Conservation (phyloP, 805 yeast species). For the Candida awuae region DNA sequence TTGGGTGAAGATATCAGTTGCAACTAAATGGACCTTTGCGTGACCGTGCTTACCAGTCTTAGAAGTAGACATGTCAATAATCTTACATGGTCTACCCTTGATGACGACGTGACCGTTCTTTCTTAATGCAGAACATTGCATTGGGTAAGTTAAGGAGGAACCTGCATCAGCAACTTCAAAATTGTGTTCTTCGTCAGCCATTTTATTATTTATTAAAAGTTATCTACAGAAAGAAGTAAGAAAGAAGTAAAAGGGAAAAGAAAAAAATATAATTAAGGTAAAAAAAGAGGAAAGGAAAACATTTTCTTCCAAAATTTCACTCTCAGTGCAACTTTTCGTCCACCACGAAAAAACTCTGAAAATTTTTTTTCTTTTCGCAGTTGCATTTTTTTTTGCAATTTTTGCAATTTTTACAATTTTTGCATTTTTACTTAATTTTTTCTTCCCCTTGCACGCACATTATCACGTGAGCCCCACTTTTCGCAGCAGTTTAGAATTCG, state of each 20-base stretch:
- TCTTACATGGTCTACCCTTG: conserved; percentile 99
- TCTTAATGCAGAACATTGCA: conserved; percentile 99
- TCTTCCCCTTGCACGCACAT: no score
- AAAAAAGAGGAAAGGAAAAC: not conserved
- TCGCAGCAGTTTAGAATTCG: no score
- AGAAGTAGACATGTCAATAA: conserved; percentile 99
- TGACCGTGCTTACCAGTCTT: conserved; percentile 99
- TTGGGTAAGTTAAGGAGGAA: conserved; percentile 96
- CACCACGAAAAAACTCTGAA: no score
- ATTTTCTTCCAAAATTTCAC: no score
- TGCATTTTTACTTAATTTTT: no score
- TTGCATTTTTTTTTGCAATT: no score
- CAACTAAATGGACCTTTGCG: conserved; percentile 99
- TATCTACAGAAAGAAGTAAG: conserved; percentile 3
- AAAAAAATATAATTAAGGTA: not conserved
- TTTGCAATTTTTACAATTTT: no score
- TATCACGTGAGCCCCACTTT: no score
- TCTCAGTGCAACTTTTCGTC: no score
- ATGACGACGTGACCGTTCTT: conserved; percentile 99
- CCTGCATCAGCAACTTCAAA: conserved; percentile 99
- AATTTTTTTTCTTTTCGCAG: no score
- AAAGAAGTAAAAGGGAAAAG: not conserved
- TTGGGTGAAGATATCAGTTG: conserved; percentile 97
- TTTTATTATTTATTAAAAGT: conserved; percentile 11
- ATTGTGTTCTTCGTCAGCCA: conserved; percentile 52